phyloP scores from a whole-genome alignment of 2,329 filamentous ascomycete species.

The Fusarium caatingaense region DNA sequence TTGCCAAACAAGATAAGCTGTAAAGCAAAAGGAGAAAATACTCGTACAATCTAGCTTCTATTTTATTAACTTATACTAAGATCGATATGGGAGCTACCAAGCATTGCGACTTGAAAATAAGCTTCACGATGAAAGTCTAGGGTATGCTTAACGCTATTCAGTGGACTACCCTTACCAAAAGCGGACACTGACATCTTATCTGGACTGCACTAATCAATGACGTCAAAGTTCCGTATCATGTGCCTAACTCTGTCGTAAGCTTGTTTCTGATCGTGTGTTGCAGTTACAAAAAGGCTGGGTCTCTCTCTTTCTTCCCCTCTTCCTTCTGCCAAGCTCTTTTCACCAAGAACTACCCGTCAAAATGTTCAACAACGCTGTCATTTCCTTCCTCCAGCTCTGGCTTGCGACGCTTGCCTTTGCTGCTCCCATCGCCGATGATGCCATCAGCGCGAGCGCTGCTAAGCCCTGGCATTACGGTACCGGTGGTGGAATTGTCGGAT shows the following conservation, averaged over 20 bases:
- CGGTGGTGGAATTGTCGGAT: constrained; percentile 70
- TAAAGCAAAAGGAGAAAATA: too few species aligned
- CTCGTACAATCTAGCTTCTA: too few species aligned
- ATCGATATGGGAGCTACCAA: neutral
- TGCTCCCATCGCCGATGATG: constrained; percentile 52
- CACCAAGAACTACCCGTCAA: neutral
- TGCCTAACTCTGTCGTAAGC: constrained; percentile 21
- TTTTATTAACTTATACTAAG: too few species aligned
- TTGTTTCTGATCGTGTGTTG: constrained; percentile 1
- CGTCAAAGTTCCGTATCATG: constrained; percentile 24
- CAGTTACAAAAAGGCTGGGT: constrained; percentile 11
- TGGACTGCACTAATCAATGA: constrained; percentile 4
- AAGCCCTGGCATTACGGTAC: constrained; percentile 69
- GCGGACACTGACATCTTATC: neutral
- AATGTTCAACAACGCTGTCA: constrained; percentile 33
- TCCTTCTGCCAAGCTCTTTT: neutral
- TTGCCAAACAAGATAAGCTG: too few species aligned
- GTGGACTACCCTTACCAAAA: neutral
- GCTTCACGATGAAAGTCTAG: neutral
- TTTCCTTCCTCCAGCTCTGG: constrained; percentile 44
- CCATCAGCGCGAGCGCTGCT: constrained; percentile 50
- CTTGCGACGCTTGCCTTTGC: constrained; percentile 63
- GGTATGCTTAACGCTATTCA: neutral
- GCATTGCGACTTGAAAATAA: neutral
- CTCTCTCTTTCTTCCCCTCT: neutral